Evolutionary conservation across 2,329 filamentous ascomycete genomes (phyloP).

Genomic region (Canariomyces notabilis): DNA sequence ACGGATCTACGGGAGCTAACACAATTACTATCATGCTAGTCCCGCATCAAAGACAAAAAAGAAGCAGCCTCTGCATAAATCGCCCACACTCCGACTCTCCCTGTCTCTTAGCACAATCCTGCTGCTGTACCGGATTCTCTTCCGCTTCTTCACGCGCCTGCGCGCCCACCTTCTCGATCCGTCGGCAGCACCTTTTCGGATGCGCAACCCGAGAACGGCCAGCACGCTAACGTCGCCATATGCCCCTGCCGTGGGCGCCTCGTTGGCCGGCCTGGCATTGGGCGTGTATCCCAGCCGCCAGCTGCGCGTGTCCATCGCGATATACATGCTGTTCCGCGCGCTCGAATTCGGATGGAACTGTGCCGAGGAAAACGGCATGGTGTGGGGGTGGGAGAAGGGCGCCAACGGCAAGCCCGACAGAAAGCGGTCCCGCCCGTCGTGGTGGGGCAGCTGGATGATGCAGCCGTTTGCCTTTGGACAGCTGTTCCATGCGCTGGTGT

Average conservation of each 20-base stretch:
- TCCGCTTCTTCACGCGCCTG: slow-evolving; percentile 80
- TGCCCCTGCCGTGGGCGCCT: slow-evolving; percentile 86
- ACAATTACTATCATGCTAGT: slow-evolving; percentile 14
- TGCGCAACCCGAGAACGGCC: slow-evolving; percentile 73
- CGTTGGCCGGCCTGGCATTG: slow-evolving; percentile 76
- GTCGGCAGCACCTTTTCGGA: slow-evolving; percentile 74
- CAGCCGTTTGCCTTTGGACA: slow-evolving; percentile 74
- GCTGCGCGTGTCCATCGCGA: slow-evolving; percentile 71
- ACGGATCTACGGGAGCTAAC: not conserved
- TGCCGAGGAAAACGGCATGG: slow-evolving; percentile 66
- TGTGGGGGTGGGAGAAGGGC: slow-evolving; percentile 55
- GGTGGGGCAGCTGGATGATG: slow-evolving; percentile 80
- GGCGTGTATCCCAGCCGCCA: slow-evolving; percentile 64
- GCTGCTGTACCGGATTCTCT: slow-evolving; percentile 81
- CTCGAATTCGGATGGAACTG: slow-evolving; percentile 85
- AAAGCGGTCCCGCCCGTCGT: slow-evolving; percentile 65
- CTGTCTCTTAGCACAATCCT: slow-evolving; percentile 80
- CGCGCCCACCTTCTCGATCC: slow-evolving; percentile 73
- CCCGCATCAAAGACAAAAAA: slow-evolving; percentile 28
- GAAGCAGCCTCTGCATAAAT: slow-evolving; percentile 56
- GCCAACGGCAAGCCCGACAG: slow-evolving; percentile 35
- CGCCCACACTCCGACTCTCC: slow-evolving; percentile 69
- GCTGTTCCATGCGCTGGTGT: slow-evolving; percentile 69
- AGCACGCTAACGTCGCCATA: slow-evolving; percentile 73
- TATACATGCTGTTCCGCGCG: slow-evolving; percentile 75